phyloP scores from a whole-genome alignment of 192 early-diverging fungal genomes.

The Entomortierella chlamydospora region DNA sequence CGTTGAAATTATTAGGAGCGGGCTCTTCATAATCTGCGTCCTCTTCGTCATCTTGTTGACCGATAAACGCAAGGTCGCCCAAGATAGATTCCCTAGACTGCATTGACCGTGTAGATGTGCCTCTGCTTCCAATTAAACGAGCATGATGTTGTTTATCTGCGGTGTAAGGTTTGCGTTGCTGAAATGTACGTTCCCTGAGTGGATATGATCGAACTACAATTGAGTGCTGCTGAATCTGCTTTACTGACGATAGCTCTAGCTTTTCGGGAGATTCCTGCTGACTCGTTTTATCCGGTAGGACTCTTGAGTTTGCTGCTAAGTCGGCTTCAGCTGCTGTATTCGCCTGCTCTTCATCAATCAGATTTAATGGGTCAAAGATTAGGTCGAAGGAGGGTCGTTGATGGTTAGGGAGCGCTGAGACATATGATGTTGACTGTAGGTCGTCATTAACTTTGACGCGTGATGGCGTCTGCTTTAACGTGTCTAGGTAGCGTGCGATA shows the following conservation, averaged over 20 bases:
- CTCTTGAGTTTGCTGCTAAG: too few species aligned
- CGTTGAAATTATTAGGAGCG: not conserved
- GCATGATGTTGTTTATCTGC: constrained; percentile 41
- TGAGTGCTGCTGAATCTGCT: not conserved
- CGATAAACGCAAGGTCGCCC: not conserved
- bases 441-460: not conserved
- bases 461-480: too few species aligned
- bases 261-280: not conserved
- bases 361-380: too few species aligned
- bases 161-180: constrained; percentile 31
- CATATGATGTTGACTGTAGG: too few species aligned
- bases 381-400: too few species aligned
- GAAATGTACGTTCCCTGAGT: constrained; percentile 27
- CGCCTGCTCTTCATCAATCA: too few species aligned
- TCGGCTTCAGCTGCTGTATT: too few species aligned
- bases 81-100: not conserved
- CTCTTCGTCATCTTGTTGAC: constrained; percentile 18
- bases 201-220: constrained; percentile 15
- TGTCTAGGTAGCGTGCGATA: not conserved
- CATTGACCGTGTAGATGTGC: not conserved
- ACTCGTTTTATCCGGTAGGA: too few species aligned
- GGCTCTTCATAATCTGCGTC: constrained; percentile 32
- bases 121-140: constrained; percentile 14
- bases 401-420: too few species aligned
- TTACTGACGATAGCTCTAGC: not conserved